A percentile compares a stretch with the other conserved stretches of the same genome.
Conservation (phyloP, 2,329 filamentous ascomycete genomes). For the Esteya vermicola region DNA sequence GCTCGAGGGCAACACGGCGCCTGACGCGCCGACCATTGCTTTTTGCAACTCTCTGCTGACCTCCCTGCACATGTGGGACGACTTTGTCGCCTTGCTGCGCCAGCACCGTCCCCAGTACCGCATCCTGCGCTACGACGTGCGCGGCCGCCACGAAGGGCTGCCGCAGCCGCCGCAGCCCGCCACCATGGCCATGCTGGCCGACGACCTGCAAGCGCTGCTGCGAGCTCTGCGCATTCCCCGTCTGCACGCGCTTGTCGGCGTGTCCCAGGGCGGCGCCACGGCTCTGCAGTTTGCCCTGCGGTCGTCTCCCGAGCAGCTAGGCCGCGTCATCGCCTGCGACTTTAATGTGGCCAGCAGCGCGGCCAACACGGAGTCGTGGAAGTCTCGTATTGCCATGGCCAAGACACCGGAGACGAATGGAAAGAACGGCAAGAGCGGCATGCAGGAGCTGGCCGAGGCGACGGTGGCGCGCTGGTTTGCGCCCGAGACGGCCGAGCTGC, state of each 20-base stretch:
- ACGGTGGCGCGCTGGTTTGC: slow-evolving; percentile 76
- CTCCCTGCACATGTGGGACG: slow-evolving; percentile 68
- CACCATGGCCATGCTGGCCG: slow-evolving; percentile 50
- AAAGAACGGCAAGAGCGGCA: slow-evolving; percentile 32
- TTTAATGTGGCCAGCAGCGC: slow-evolving; percentile 61
- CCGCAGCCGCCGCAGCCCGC: slow-evolving; percentile 34
- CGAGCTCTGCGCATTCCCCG: slow-evolving; percentile 53
- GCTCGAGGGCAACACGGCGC: slow-evolving; percentile 56
- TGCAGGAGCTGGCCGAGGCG: slow-evolving; percentile 49
- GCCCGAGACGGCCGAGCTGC: slow-evolving; percentile 29
- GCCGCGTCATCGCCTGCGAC: slow-evolving; percentile 67
- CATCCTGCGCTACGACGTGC: slow-evolving; percentile 63
- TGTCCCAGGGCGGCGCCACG: slow-evolving; percentile 71
- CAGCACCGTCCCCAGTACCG: slow-evolving; percentile 48
- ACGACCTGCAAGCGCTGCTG: slow-evolving; percentile 53
- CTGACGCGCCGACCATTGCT: slow-evolving; percentile 56
- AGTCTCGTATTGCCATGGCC: slow-evolving; percentile 56
- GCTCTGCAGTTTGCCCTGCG: slow-evolving; percentile 57
- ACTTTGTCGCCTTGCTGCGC: slow-evolving; percentile 49
- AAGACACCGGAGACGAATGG: too few species aligned
- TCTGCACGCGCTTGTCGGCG: slow-evolving; percentile 56
- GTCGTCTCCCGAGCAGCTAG: slow-evolving; percentile 53
- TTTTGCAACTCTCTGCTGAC: slow-evolving; percentile 73
- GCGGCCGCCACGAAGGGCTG: slow-evolving; percentile 47
- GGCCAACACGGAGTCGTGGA: slow-evolving; percentile 67